Conservation (phyloP, 148 eudicot species). For the Hydrangea macrophylla region DNA sequence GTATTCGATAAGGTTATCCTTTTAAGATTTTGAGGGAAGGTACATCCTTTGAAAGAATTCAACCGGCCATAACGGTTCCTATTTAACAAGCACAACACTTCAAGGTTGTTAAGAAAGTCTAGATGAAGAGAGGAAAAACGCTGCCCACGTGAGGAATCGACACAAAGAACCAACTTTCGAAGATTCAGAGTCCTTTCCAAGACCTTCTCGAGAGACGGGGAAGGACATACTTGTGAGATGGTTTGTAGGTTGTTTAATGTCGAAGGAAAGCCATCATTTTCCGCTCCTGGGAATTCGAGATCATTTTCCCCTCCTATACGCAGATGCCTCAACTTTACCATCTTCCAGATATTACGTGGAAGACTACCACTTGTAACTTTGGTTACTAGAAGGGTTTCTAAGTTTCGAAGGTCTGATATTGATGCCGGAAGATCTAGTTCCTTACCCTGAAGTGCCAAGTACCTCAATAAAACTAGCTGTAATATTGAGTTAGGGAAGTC, state of each 20-base stretch:
- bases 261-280: not conserved
- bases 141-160: too few species aligned
- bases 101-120: slow-evolving; percentile 6
- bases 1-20: slow-evolving; percentile 6
- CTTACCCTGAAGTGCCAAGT: not conserved
- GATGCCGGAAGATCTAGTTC: not conserved
- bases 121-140: not conserved
- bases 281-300: not conserved
- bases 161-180: slow-evolving; percentile 4
- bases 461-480: slow-evolving; percentile 14
- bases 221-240: not conserved
- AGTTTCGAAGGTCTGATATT: slow-evolving; percentile 4
- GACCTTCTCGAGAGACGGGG: not conserved
- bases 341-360: not conserved
- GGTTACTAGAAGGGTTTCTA: slow-evolving; percentile 13
- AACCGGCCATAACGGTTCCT: too few species aligned
- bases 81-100: not conserved
- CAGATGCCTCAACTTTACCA: slow-evolving; percentile 14
- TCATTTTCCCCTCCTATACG: not conserved
- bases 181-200: slow-evolving; percentile 10
- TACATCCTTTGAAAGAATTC: not conserved
- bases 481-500: not conserved
- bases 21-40: slow-evolving; percentile 10
- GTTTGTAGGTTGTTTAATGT: not conserved
- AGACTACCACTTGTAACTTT: not conserved